Conservation (phyloP, 75 land plant species). For the Cunninghamia lanceolata region DNA sequence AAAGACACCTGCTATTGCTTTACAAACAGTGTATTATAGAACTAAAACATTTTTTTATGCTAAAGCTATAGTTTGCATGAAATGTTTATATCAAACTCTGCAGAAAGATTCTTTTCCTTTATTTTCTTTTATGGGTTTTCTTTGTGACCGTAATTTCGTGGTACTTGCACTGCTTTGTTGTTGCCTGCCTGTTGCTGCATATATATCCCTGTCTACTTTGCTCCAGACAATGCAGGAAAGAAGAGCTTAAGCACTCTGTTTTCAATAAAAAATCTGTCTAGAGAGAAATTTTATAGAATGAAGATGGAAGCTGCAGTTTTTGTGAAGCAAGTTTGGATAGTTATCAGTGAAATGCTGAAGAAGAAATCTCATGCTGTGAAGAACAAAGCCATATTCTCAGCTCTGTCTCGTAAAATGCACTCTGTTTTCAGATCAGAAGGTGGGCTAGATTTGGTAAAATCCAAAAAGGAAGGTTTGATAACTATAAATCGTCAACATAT, state of each 20-base stretch:
- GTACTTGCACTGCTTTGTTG: background rate
- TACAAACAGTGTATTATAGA: background rate
- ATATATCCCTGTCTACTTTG: background rate
- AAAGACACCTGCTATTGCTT: background rate
- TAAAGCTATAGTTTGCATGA: background rate
- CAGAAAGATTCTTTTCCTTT: background rate
- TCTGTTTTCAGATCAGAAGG: slow-evolving; percentile 7
- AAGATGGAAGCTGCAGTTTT: background rate
- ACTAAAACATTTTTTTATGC: background rate
- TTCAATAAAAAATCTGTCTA: background rate
- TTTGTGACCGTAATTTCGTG: background rate
- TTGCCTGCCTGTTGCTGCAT: background rate
- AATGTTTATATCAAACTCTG: background rate
- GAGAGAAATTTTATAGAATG: background rate
- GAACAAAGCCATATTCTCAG: background rate
- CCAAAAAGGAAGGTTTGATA: background rate
- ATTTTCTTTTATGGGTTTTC: background rate
- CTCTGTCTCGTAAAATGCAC: background rate
- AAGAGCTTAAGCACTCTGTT: background rate
- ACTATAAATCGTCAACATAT: background rate
- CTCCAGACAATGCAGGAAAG: background rate
- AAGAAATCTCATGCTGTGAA: background rate
- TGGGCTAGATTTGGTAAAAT: background rate
- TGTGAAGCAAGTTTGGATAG: slow-evolving; percentile 4
- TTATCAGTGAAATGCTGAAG: background rate